These are phyloP conservation scores for Aspergillus udagawae DNA, from an alignment of 2,329 filamentous ascomycete genomes.

Conservation along the genomic window DNA sequence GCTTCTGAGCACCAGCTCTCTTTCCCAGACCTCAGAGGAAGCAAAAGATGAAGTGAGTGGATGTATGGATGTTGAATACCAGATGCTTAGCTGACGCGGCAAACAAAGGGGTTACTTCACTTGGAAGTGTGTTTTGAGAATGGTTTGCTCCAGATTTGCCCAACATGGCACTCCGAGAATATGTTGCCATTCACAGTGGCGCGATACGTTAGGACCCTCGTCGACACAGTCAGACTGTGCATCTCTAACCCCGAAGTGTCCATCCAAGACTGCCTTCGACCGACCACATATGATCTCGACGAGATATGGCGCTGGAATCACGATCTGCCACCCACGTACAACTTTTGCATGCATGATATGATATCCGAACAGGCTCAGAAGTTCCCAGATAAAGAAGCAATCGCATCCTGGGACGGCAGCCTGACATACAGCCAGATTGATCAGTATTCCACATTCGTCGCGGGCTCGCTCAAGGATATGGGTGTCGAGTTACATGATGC, in stretches of 20 bases:
- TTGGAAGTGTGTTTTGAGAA: constrained; percentile 28
- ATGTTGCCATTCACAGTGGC: constrained; percentile 43
- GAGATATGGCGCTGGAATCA: constrained; percentile 50
- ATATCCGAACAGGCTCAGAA: constrained; percentile 29
- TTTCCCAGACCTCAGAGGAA: constrained; percentile 15
- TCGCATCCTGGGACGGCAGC: constrained; percentile 30
- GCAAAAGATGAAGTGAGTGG: constrained; percentile 21
- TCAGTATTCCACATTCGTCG: constrained; percentile 31
- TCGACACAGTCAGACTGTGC: constrained; percentile 38
- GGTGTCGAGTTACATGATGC: constrained; percentile 25
- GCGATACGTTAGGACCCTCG: constrained; percentile 41
- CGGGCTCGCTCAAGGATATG: constrained; percentile 20
- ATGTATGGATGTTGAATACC: background rate
- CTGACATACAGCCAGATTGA: constrained; percentile 30
- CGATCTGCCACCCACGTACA: constrained; percentile 39
- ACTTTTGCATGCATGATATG: constrained; percentile 48
- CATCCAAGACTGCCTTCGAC: constrained; percentile 31
- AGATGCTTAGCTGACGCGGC: constrained; percentile 5
- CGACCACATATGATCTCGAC: constrained; percentile 36
- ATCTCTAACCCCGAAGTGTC: constrained; percentile 24
- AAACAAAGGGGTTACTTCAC: constrained; percentile 27
- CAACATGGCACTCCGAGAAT: constrained; percentile 41
- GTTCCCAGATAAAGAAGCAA: constrained; percentile 23
- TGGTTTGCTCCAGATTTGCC: constrained; percentile 32
- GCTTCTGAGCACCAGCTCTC: constrained; percentile 21